A percentile compares a stretch with the other conserved stretches of the same genome.
Conservation (phyloP, 345 rosid genomes). For the Erysimum cheiranthoides region DNA sequence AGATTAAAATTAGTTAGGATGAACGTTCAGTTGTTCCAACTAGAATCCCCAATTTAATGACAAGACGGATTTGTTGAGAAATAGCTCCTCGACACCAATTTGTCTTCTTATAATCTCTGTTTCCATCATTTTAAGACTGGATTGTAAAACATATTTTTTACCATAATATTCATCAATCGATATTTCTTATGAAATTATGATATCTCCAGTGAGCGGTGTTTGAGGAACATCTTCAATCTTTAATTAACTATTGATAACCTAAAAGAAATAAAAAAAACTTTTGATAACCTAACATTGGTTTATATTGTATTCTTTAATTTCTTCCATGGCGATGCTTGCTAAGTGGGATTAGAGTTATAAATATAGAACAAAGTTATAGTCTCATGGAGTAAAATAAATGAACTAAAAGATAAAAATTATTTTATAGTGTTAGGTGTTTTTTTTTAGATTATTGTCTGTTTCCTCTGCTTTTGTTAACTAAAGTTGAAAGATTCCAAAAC, state of each 20-base stretch:
- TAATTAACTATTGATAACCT: background rate
- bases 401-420: background rate
- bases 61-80: background rate
- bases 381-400: background rate
- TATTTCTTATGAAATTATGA: background rate
- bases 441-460: background rate
- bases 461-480: slow-evolving; percentile 7
- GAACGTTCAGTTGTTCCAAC: background rate
- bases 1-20: background rate
- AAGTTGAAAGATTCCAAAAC: slow-evolving; percentile 46
- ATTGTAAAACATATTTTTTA: background rate
- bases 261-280: no score
- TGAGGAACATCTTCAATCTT: background rate
- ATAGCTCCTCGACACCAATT: background rate
- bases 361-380: background rate
- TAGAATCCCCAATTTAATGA: background rate
- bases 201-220: background rate
- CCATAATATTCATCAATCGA: background rate
- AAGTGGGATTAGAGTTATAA: background rate
- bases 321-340: background rate
- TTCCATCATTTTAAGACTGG: background rate
- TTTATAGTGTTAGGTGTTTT: background rate
- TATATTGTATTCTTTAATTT: background rate
- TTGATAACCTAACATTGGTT: background rate
- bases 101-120: background rate